Conservation (phyloP, 78 protist species). For the Protostelium mycophagum region DNA sequence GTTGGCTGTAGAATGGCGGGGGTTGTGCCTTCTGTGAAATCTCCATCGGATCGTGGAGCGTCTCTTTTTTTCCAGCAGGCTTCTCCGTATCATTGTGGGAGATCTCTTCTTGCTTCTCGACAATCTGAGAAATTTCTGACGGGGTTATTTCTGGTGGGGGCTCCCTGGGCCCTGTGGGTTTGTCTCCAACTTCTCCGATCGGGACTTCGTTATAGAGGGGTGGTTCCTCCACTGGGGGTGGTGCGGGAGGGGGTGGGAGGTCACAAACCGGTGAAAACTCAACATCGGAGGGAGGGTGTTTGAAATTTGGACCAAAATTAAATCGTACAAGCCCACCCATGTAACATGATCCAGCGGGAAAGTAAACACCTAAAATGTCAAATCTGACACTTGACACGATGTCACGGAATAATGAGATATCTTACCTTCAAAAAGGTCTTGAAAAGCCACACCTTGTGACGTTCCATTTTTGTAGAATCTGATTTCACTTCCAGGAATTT, state of each 20-base stretch:
- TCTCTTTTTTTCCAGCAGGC: too few species aligned
- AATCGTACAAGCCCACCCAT: constrained; percentile 39
- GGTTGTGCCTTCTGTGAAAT: too few species aligned
- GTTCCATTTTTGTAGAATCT: constrained; percentile 46
- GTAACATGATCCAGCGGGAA: constrained; percentile 43
- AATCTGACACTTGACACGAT: neutral
- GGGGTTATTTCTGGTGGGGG: too few species aligned
- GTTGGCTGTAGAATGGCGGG: too few species aligned
- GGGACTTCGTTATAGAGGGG: neutral
- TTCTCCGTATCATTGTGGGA: too few species aligned
- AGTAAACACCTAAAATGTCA: constrained; percentile 11
- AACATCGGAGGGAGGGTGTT: constrained; percentile 30
- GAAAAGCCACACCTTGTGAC: constrained; percentile 40
- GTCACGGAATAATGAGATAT: neutral
- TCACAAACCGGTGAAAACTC: constrained; percentile 15
- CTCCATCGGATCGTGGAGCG: too few species aligned
- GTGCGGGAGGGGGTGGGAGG: neutral
- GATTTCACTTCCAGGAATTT: constrained; percentile 9
- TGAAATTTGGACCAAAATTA: constrained; percentile 54
- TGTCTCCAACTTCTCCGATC: too few species aligned
- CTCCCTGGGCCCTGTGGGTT: too few species aligned
- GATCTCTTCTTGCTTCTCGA: too few species aligned
- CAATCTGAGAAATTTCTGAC: too few species aligned
- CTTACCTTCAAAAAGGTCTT: constrained; percentile 7
- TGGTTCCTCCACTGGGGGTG: neutral